These are phyloP conservation scores for Cystofilobasidium capitatum DNA, from an alignment of 768 basidiomycete species.

Conservation along the genomic window DNA sequence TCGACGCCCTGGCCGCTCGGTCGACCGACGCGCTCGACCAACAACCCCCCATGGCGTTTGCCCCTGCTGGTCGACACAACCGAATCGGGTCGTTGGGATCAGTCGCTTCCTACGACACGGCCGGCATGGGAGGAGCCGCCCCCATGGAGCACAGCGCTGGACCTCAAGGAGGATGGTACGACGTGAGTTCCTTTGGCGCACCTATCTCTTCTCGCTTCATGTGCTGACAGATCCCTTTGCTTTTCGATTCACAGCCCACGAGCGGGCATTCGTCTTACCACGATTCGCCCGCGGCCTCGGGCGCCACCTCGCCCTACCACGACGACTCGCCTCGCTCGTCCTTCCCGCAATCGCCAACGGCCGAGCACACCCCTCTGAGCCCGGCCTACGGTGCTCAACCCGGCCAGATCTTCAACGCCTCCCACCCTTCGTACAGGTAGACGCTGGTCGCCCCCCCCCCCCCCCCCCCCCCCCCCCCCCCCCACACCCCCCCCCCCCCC, in stretches of 20 bases:
- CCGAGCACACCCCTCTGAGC: background rate
- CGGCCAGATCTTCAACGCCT: conserved; percentile 11
- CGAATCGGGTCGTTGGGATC: background rate
- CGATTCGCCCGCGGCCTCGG: background rate
- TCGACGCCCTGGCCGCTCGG: conserved; percentile 5
- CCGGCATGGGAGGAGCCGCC: conserved; percentile 6
- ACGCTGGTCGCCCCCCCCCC: too few species aligned
- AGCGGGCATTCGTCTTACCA: conserved; percentile 2
- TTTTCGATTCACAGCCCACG: background rate
- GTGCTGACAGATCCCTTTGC: background rate
- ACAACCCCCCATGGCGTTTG: background rate
- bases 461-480: too few species aligned
- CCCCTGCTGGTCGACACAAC: background rate
- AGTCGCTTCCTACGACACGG: conserved; percentile 11
- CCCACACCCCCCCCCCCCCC: too few species aligned
- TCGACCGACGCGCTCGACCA: conserved; percentile 20
- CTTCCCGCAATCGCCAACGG: background rate
- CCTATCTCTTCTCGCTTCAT: background rate
- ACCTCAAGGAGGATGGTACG: conserved; percentile 4
- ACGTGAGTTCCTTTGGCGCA: background rate
- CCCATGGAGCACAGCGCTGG: conserved; percentile 1
- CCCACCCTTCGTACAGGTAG: background rate
- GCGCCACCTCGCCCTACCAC: background rate
- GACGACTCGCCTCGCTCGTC: background rate
- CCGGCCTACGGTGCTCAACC: background rate